A percentile compares a stretch with the other conserved stretches of the same genome.
phyloP scores from a whole-genome alignment of 257 asterid genomes.

The Solanum virginianum region DNA sequence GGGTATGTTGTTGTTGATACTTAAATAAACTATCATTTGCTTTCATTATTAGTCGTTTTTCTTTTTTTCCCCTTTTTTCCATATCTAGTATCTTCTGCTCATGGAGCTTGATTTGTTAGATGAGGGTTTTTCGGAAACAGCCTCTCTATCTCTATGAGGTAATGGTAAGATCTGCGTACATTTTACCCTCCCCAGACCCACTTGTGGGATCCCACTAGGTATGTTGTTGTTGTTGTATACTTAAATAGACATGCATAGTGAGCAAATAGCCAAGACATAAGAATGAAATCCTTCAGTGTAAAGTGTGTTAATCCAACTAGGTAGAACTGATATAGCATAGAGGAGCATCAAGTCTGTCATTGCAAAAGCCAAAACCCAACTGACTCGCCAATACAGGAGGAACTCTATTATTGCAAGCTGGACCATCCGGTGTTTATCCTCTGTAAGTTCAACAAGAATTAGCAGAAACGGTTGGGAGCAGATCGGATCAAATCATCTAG shows the following conservation, averaged over 20 bases:
- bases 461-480: neutral
- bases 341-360: neutral
- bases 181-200: too few species aligned
- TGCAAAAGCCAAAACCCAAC: neutral
- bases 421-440: neutral
- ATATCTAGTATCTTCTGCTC: too few species aligned
- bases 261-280: neutral
- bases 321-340: neutral
- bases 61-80: too few species aligned
- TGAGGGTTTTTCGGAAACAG: too few species aligned
- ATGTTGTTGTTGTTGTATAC: neutral
- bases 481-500: neutral
- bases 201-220: too few species aligned
- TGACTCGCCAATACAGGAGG: neutral
- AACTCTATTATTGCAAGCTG: neutral
- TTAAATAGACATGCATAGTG: neutral
- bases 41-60: too few species aligned
- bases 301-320: neutral
- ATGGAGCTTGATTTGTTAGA: too few species aligned
- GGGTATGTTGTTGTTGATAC: too few species aligned
- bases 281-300: neutral
- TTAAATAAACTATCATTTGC: too few species aligned
- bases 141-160: too few species aligned
- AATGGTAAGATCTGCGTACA: too few species aligned
- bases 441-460: neutral